Evolutionary conservation across 1,284 basidiomycete species (phyloP), one percentile per base, ranked within the genome.

Genomic region (Trichosporon inkin): DNA sequence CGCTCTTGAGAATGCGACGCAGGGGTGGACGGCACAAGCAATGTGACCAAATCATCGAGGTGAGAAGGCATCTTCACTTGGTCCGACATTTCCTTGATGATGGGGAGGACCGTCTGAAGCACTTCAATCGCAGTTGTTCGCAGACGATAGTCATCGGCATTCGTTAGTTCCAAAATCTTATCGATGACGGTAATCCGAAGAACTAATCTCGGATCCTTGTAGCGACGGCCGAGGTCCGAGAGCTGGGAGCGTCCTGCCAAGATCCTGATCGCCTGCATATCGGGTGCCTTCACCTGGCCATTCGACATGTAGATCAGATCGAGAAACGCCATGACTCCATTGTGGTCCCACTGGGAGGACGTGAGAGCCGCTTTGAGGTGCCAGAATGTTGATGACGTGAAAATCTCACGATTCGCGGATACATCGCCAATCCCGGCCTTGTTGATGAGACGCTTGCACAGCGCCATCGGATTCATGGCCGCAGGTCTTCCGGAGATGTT

Each of bases 311-410:
- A 78, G 13, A 95, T 78, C 8, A 94, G 78, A 13, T 84, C 81
- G n/a, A 87, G 82, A 65, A 94, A 92, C 0, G 88, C 88, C 53
- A 85, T 80, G 5, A 87, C 81, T 64, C 91, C 89, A 35, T 85
- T 84, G 37, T 81, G 81, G 38, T 84, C 82, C 28, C 89, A 74
- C 24, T 82, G 76, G 3, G 80, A 76, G 1, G 80, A 60, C 2
- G 87, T 87, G 39, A 92, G 87, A 66, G 82, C 85, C 17, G 85
- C 84, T 69, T 90, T 90, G 67, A 94, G 78, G 38, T 84, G 82
- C 91, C 91, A 94, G 72, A 94, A 92, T 64, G 88, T 85, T 2
- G 80, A 60, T 7, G 61, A 41, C 8, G 63, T 56, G 57, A 76
- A 72, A 2, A 39, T 55, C 2, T 64, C 63, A 11, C 44, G 44